phyloP scores from a whole-genome alignment of 2,329 filamentous ascomycete species.

The Bertia moriformis region DNA sequence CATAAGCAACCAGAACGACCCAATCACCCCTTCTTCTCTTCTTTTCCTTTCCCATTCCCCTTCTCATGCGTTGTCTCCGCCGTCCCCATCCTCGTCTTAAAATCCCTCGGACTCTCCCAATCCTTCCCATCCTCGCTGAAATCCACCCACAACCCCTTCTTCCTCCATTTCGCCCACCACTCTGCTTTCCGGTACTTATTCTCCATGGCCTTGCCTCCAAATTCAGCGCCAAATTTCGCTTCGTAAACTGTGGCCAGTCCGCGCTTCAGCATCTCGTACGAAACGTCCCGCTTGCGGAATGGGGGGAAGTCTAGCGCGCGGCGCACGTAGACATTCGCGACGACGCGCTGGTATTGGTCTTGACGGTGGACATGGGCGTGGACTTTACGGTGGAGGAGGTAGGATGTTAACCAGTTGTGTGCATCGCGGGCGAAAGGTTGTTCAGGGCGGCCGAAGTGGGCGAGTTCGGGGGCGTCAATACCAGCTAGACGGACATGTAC shows the following conservation, averaged over 20 bases:
- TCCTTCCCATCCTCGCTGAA: slow-evolving; percentile 20
- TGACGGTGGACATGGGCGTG: slow-evolving; percentile 39
- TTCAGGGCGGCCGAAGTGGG: slow-evolving; percentile 46
- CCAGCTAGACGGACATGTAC: slow-evolving; percentile 50
- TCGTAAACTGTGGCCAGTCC: slow-evolving; percentile 52
- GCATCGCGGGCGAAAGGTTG: slow-evolving; percentile 46
- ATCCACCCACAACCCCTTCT: slow-evolving; percentile 34
- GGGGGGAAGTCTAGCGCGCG: slow-evolving; percentile 18
- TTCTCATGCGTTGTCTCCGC: slow-evolving; percentile 14
- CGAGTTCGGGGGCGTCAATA: slow-evolving; percentile 47
- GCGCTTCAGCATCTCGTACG: slow-evolving; percentile 43
- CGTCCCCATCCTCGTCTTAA: slow-evolving; percentile 37
- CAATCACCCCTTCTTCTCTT: no score
- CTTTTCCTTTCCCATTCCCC: slow-evolving; percentile 5
- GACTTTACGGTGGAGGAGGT: slow-evolving; percentile 34
- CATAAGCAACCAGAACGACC: no score
- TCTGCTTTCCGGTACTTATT: slow-evolving; percentile 25
- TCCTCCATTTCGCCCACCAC: slow-evolving; percentile 22
- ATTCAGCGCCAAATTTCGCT: slow-evolving; percentile 47
- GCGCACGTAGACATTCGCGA: slow-evolving; percentile 41
- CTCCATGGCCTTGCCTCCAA: slow-evolving; percentile 29
- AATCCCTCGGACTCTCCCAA: slow-evolving; percentile 46
- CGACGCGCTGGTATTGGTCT: slow-evolving; percentile 49
- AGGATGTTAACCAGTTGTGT: slow-evolving; percentile 37
- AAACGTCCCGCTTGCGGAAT: slow-evolving; percentile 39